Evolutionary conservation across 2,329 filamentous ascomycete species (phyloP).

Genomic region (Pseudopyricularia javanii): DNA sequence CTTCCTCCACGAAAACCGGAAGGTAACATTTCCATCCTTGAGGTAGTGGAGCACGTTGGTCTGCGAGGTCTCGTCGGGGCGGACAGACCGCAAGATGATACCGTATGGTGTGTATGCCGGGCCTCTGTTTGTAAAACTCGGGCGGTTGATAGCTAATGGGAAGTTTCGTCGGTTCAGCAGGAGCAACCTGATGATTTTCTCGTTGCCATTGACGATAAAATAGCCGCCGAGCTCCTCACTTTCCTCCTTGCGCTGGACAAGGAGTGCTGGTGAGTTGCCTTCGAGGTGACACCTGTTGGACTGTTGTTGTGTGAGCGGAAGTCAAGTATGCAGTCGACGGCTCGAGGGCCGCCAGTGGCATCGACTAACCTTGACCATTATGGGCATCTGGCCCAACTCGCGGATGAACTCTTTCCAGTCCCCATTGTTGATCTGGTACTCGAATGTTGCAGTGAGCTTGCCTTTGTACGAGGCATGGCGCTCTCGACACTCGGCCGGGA

Average conservation of each 20-base stretch:
- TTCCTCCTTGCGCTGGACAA: conserved; percentile 85
- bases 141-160: conserved; percentile 84
- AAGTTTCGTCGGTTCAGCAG: conserved; percentile 87
- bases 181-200: conserved; percentile 90
- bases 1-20: conserved; percentile 96
- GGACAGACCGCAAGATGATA: conserved; percentile 81
- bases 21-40: conserved; percentile 89
- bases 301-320: conserved; percentile 27
- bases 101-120: conserved; percentile 79
- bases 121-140: conserved; percentile 81
- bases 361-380: conserved; percentile 72
- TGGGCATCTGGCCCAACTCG: conserved; percentile 78
- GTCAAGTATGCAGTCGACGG: background rate
- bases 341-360: background rate
- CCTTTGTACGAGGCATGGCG: conserved; percentile 86
- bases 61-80: conserved; percentile 95
- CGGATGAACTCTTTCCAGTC: conserved; percentile 72
- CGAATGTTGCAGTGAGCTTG: conserved; percentile 68
- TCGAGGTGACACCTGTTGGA: conserved; percentile 87
- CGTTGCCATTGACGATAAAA: conserved; percentile 94
- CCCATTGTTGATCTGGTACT: conserved; percentile 78
- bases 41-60: conserved; percentile 96
- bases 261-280: conserved; percentile 66
- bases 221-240: conserved; percentile 94
- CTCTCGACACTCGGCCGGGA: conserved; percentile 88